Evolutionary conservation across 1,284 basidiomycete genomes (phyloP).

Genomic region (Xerocomus amazonicus): DNA sequence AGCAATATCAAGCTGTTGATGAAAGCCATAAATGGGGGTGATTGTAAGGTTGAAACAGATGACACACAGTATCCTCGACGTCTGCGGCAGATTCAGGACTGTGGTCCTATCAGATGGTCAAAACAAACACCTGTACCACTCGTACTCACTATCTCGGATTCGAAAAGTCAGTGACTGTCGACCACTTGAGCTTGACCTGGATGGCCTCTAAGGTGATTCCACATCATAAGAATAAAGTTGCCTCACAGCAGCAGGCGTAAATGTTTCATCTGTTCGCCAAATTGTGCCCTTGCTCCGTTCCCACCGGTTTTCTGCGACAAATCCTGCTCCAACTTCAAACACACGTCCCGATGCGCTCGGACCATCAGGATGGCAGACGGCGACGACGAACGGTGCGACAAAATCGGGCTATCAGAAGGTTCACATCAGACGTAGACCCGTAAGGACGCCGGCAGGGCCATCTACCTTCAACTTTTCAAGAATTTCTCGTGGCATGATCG

Average conservation of each 20-base stretch:
- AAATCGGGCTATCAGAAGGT: slow-evolving; percentile 68
- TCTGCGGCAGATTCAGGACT: slow-evolving; percentile 73
- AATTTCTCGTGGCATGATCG: slow-evolving; percentile 97
- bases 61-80: slow-evolving; percentile 58
- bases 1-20: slow-evolving; percentile 64
- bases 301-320: slow-evolving; percentile 90
- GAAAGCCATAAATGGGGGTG: slow-evolving; percentile 3
- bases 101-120: slow-evolving; percentile 5
- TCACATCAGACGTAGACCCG: background rate
- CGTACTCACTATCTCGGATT: slow-evolving; percentile 66
- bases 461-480: slow-evolving; percentile 81
- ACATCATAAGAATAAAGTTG: background rate
- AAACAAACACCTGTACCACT: background rate
- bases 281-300: slow-evolving; percentile 85
- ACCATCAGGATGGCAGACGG: slow-evolving; percentile 72
- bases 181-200: slow-evolving; percentile 79
- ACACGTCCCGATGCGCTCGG: slow-evolving; percentile 84
- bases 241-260: slow-evolving; percentile 90
- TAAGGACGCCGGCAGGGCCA: background rate
- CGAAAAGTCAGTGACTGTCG: slow-evolving; percentile 79
- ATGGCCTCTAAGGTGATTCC: slow-evolving; percentile 1
- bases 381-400: slow-evolving; percentile 89
- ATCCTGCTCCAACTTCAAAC: slow-evolving; percentile 95
- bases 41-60: background rate
- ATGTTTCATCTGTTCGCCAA: slow-evolving; percentile 88